Conservation (phyloP, 1,284 basidiomycete species). For the Rhizoctonia solani region DNA sequence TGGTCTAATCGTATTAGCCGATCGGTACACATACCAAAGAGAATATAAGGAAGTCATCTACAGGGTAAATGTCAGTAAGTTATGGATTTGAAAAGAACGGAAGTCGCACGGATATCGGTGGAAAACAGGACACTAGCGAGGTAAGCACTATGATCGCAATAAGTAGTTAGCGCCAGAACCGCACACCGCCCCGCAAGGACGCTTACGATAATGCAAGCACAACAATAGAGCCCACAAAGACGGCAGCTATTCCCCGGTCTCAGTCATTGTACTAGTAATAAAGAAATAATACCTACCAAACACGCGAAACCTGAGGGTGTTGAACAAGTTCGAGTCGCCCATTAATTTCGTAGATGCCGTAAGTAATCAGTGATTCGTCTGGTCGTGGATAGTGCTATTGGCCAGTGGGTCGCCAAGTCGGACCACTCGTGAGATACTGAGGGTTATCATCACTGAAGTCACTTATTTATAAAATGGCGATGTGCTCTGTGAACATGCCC, state of each 20-base stretch:
- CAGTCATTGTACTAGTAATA: too few species aligned
- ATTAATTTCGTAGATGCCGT: conserved; percentile 3
- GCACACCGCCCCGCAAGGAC: neutral
- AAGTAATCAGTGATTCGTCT: neutral
- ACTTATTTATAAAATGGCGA: too few species aligned
- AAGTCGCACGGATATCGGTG: conserved; percentile 21
- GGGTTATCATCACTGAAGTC: too few species aligned
- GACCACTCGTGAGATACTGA: conserved; percentile 1
- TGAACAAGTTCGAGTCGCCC: conserved; percentile 9
- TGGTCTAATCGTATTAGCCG: neutral
- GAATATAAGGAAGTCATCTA: conserved; percentile 30
- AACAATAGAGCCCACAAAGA: conserved; percentile 13
- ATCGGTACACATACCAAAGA: conserved; percentile 6
- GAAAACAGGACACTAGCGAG: neutral
- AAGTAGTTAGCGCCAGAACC: neutral
- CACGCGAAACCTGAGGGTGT: conserved; percentile 11
- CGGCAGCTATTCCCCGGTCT: neutral
- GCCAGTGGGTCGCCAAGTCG: neutral
- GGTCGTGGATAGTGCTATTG: conserved; percentile 4
- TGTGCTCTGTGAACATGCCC: too few species aligned
- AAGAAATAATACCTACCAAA: conserved; percentile 10
- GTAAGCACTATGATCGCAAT: conserved; percentile 2
- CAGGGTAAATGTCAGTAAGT: neutral
- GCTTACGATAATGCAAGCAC: conserved; percentile 25
- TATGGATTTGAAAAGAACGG: neutral